phyloP scores from a whole-genome alignment of 768 basidiomycete species.

The Russula sp. region DNA sequence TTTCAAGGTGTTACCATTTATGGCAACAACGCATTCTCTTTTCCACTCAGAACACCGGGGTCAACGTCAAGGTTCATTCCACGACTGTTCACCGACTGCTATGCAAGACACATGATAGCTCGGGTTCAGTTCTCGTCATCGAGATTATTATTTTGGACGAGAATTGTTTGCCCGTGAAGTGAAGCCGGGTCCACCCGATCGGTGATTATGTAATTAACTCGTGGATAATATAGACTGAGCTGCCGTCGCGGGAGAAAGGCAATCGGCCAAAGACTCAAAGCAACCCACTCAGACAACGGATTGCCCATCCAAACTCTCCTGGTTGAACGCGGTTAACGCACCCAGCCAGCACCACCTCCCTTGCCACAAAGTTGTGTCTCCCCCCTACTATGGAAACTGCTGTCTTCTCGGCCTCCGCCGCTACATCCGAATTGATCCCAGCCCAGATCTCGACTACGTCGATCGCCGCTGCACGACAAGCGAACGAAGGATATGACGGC shows the following conservation, averaged over 20 bases:
- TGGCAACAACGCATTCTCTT: not conserved
- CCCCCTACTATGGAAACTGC: not conserved
- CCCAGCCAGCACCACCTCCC: not conserved
- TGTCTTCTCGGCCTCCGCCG: constrained; percentile 11
- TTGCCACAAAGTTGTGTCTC: not conserved
- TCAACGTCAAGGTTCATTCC: not conserved
- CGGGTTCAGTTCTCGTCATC: not conserved
- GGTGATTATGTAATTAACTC: not conserved
- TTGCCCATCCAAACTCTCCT: not conserved
- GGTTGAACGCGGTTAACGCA: not conserved
- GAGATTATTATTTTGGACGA: too few relatives aligned
- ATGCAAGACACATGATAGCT: too few relatives aligned
- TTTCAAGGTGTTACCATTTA: not conserved
- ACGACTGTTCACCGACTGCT: not conserved
- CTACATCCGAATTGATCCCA: constrained; percentile 9
- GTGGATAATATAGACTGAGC: not conserved
- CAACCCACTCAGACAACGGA: not conserved
- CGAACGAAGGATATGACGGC: constrained; percentile 2
- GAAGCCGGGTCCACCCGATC: not conserved
- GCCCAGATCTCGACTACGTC: constrained; percentile 5
- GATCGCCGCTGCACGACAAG: constrained; percentile 2
- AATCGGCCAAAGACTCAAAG: not conserved
- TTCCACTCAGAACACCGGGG: not conserved
- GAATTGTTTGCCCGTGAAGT: too few relatives aligned
- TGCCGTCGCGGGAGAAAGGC: not conserved